Percentiles rank a stretch among this genome's conserved stretches.
Conservation (phyloP, 495 filamentous ascomycete species). For the Penicillium mononematosum region DNA sequence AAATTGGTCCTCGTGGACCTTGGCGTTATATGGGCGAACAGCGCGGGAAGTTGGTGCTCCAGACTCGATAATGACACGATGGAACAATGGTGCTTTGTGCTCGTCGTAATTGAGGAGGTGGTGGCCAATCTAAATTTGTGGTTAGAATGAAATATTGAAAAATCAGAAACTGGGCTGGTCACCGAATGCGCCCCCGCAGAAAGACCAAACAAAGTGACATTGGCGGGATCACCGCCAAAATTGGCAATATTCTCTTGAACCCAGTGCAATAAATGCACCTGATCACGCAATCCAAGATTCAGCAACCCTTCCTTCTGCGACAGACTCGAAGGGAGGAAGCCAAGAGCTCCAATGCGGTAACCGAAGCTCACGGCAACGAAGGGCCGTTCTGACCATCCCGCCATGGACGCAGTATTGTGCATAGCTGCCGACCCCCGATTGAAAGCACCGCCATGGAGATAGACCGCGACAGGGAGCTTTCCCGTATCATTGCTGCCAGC, state of each 20-base stretch:
- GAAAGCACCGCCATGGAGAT: slow-evolving; percentile 45
- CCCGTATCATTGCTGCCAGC: slow-evolving; percentile 23
- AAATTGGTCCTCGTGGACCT: slow-evolving; percentile 60
- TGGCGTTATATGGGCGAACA: slow-evolving; percentile 53
- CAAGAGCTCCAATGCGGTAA: slow-evolving; percentile 60
- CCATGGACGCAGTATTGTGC: slow-evolving; percentile 49
- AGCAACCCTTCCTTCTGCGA: slow-evolving; percentile 53
- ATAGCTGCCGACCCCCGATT: slow-evolving; percentile 38
- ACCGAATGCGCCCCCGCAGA: slow-evolving; percentile 65
- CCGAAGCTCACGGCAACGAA: slow-evolving; percentile 63
- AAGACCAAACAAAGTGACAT: slow-evolving; percentile 62
- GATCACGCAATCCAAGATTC: slow-evolving; percentile 65
- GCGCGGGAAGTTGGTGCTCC: slow-evolving; percentile 62
- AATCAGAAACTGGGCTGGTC: slow-evolving; percentile 11
- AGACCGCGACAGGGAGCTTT: slow-evolving; percentile 58
- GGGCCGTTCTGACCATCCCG: slow-evolving; percentile 53
- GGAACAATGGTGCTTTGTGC: slow-evolving; percentile 45
- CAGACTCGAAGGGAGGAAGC: slow-evolving; percentile 56
- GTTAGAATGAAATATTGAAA: not conserved
- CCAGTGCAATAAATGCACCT: slow-evolving; percentile 58
- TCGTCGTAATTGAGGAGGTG: slow-evolving; percentile 56
- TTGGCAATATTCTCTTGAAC: slow-evolving; percentile 56
- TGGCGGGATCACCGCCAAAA: slow-evolving; percentile 61
- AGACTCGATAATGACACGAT: slow-evolving; percentile 63
- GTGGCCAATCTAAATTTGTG: slow-evolving; percentile 55